These are phyloP conservation scores for Biancaea sappan DNA, from an alignment of 306 rosid species.

Conservation along the genomic window DNA sequence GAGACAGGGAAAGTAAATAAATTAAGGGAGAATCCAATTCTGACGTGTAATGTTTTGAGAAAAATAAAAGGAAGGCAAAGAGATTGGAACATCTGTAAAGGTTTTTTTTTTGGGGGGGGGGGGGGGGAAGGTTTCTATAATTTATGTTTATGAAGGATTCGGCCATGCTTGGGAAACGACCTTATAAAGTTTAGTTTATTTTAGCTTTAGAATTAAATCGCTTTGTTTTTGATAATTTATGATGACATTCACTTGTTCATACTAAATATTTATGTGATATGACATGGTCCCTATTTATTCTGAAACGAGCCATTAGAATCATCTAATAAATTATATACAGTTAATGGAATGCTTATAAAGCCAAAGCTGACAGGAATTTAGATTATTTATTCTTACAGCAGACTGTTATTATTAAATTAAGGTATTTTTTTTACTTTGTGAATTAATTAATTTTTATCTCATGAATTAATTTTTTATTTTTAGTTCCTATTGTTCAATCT, in stretches of 20 bases:
- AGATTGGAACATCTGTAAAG: neutral
- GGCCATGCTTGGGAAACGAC: neutral
- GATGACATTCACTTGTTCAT: neutral
- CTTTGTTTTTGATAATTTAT: neutral
- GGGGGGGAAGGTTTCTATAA: neutral
- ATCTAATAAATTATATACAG: neutral
- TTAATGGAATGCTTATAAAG: neutral
- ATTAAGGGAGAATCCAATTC: constrained; percentile 3
- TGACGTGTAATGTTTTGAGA: neutral
- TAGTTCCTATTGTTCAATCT: no score
- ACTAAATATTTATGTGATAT: neutral
- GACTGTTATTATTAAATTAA: no score
- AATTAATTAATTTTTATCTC: no score
- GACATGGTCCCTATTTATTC: neutral
- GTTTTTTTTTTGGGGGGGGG: no score
- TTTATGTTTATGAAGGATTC: neutral
- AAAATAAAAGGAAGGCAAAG: neutral
- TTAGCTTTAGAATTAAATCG: neutral
- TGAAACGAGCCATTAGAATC: constrained; percentile 7
- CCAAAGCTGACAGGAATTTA: no score
- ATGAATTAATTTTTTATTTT: no score
- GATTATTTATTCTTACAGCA: no score
- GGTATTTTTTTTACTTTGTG: no score
- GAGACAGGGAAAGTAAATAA: neutral
- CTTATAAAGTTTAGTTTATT: neutral